Evolutionary conservation across 106 monocot species (phyloP), one percentile per base, ranked within the genome.

Genomic region (Platanthera guangdongensis): DNA sequence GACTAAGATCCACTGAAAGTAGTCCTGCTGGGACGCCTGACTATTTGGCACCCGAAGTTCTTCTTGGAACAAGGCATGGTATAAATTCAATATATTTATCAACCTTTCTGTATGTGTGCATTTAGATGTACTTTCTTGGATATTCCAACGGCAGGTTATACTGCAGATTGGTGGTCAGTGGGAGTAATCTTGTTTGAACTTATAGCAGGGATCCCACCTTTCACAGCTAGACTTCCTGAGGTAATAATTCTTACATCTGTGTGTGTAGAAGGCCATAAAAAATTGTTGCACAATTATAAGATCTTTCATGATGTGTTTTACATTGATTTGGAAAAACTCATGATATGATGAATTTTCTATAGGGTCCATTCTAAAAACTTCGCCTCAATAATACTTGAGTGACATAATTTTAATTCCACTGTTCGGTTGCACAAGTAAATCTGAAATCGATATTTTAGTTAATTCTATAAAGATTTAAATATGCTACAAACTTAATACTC

Each of bases 121-220:
- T 4, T 51, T 45, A 7, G 30, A 72, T 4, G 46, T 68, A 73
- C 10, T 48, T 63, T 76, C 52, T 8, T 65, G 2, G 47, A 5
- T 14, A 75, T 67, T 80, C 30, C 16, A 22, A 8, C 7, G 81
- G 67, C 80, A 90, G 90, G 83, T 79, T 84, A 75, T 87, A 82
- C 90, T 82, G 90, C 87, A 45, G 87, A 90, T 78, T 90, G 90
- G 90, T 90, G 90, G 90, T 90, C 90, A 53, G 90, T 90, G 10
- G 90, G 90, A 45, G 84, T 90, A 74, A 87, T 90, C 28, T 77
- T 90, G 72, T 90, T 90, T 79, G 90, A 90, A 72, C 65, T 90
- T 57, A 76, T 87, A 83, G 77, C 87, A 55, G 90, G 90, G 72
- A 81, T 90, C 45, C 90, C 90, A 64, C 90, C 90, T 79, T 90